These are phyloP conservation scores for Eimeria praecox DNA, from an alignment of 169 alveolate species.

Conservation along the genomic window DNA sequence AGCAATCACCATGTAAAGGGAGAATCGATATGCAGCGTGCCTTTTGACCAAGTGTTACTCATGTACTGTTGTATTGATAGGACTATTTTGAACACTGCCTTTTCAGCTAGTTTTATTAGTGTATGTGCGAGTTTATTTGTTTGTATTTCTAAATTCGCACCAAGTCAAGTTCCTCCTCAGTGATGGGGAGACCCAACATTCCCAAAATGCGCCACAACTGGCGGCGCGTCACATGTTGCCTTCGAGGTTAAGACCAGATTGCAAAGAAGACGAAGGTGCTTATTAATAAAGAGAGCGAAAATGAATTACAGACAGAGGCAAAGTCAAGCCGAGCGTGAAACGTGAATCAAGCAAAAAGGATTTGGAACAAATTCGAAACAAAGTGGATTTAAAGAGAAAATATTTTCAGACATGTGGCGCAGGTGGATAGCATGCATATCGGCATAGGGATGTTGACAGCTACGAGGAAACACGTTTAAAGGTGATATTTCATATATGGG, in stretches of 20 bases:
- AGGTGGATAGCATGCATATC: too few relatives aligned
- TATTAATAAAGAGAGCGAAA: neutral
- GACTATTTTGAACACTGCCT: too few relatives aligned
- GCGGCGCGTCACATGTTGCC: conserved; percentile 39
- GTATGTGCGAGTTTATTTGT: too few relatives aligned
- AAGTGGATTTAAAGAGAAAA: too few relatives aligned
- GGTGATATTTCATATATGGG: neutral
- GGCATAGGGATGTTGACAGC: too few relatives aligned
- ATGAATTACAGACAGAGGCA: neutral
- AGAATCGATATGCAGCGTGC: too few relatives aligned
- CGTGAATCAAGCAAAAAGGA: too few relatives aligned
- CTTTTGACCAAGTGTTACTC: neutral
- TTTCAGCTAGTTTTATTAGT: neutral
- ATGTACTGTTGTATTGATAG: neutral
- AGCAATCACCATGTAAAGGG: neutral
- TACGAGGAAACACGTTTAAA: neutral
- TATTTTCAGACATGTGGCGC: too few relatives aligned
- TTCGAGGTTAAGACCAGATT: neutral
- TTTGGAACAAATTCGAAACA: too few relatives aligned
- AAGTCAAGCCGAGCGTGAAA: neutral
- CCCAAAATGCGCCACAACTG: conserved; percentile 42
- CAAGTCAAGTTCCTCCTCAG: conserved; percentile 2
- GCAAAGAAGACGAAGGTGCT: neutral
- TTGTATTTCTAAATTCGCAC: neutral
- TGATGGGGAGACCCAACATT: conserved; percentile 25